Evolutionary conservation across 768 basidiomycete species (phyloP), one percentile per base, ranked within the genome.

Genomic region (Asterophora parasitica): DNA sequence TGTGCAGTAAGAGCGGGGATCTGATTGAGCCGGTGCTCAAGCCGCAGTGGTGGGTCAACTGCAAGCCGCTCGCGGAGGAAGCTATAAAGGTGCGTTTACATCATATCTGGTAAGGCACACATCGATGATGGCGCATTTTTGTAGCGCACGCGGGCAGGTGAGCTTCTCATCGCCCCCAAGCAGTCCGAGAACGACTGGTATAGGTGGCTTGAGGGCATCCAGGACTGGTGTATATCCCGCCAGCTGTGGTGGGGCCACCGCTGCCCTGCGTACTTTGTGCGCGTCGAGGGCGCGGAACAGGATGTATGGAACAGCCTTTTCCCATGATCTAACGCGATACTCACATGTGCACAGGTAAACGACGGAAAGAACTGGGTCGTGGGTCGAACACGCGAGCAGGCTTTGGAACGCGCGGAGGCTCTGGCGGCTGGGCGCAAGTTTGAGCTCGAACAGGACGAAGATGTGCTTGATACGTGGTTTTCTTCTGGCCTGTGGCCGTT

Each of bases 191-290:
- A 77, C 36, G 95, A 99, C 33, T 98, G 93, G 94, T 93, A 88
- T 64, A 79, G 91, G 48, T 98, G 96, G 95, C 71, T 98, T 31
- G 91, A 93, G 54, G 81, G 78, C 55, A 92, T 96, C 50, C 92
- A 97, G 67, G 96, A 98, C 62, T 99, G 96, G 96, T 99, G 96
- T 70, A 86, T 98, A 60, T 98, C 96, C 2, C 88, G 96, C 45
- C 96, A 99, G 62, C 77, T 98, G 13, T 99, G 96, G 96, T 98
- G 95, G 95, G 95, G 96, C 23, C 95, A 98, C 62, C 82, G 96
- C 48, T 87, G 84, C 62, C 96, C 96, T 2, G 96, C 93, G 0
- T 98, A 96, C 70, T 87, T 92, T 51, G 85, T 96, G 39, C 77
- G 78, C 37, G 79, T 97, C 48, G 89, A 93, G 47, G 93, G 92